These are phyloP conservation scores for Cruciata laevipes DNA, from an alignment of 257 asterid genomes.

Conservation along the genomic window DNA sequence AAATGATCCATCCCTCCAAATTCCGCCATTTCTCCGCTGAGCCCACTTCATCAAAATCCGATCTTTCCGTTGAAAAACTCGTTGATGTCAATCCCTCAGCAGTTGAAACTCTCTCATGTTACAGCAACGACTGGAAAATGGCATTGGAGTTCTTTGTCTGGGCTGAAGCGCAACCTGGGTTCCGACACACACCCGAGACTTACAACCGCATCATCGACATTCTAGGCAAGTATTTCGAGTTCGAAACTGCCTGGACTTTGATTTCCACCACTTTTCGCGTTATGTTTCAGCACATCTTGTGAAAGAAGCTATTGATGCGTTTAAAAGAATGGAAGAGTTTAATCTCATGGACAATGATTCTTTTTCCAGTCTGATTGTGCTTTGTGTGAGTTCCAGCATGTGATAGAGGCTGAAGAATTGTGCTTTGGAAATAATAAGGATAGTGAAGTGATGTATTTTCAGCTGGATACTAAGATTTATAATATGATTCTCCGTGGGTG, in stretches of 20 bases:
- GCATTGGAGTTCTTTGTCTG: slow-evolving; percentile 87
- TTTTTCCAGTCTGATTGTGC: slow-evolving; percentile 68
- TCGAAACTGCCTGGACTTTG: slow-evolving; percentile 53
- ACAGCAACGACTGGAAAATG: slow-evolving; percentile 72
- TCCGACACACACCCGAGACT: slow-evolving; percentile 56
- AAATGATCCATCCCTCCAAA: slow-evolving; percentile 19
- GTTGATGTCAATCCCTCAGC: slow-evolving; percentile 27
- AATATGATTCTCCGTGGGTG: slow-evolving; percentile 83
- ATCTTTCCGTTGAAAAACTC: slow-evolving; percentile 16
- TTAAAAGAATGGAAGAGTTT: slow-evolving; percentile 48
- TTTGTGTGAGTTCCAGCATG: slow-evolving; percentile 82
- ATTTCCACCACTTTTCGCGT: slow-evolving; percentile 58
- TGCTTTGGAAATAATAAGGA: slow-evolving; percentile 44
- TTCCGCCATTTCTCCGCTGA: slow-evolving; percentile 17
- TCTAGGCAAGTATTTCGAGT: slow-evolving; percentile 83
- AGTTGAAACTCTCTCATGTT: slow-evolving; percentile 62
- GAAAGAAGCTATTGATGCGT: slow-evolving; percentile 67
- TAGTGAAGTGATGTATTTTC: slow-evolving; percentile 23
- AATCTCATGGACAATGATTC: slow-evolving; percentile 65
- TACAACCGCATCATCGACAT: slow-evolving; percentile 62
- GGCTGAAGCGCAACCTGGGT: slow-evolving; percentile 53
- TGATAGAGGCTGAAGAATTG: slow-evolving; percentile 80
- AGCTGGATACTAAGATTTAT: slow-evolving; percentile 44
- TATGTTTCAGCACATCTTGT: slow-evolving; percentile 69
- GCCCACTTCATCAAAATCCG: slow-evolving; percentile 18